Percentiles rank a stretch among this genome's conserved stretches.
These are phyloP conservation scores for Aspergillus ellipticus DNA, from an alignment of 495 filamentous ascomycete genomes.

Conservation along the genomic window DNA sequence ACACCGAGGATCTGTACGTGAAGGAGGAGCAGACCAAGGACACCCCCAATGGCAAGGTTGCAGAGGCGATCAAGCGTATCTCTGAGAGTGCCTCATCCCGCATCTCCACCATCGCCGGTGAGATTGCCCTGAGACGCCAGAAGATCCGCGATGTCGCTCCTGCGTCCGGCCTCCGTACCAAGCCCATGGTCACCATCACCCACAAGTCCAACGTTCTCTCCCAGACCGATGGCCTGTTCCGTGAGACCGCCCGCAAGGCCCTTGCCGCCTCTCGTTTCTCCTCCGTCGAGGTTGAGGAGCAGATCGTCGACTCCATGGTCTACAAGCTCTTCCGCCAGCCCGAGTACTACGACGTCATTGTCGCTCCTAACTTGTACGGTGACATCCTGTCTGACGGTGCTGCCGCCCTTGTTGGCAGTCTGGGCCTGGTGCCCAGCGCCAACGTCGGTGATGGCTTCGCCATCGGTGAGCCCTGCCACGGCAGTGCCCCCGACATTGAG, in stretches of 20 bases:
- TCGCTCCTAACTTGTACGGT: constrained; percentile 96
- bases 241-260: constrained; percentile 66
- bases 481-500: constrained; percentile 92
- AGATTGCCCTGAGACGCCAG: constrained; percentile 85
- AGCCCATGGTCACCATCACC: constrained; percentile 87
- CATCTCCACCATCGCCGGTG: constrained; percentile 89
- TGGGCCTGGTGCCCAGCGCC: constrained; percentile 91
- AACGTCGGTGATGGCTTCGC: constrained; percentile 95
- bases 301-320: constrained; percentile 98
- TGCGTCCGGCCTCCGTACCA: constrained; percentile 52
- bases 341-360: constrained; percentile 91
- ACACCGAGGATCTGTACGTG: constrained; percentile 98
- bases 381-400: constrained; percentile 96
- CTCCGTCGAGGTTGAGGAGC: constrained; percentile 77
- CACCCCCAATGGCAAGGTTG: constrained; percentile 71
- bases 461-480: constrained; percentile 98
- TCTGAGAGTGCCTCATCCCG: constrained; percentile 74
- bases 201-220: constrained; percentile 98
- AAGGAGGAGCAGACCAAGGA: constrained; percentile 89
- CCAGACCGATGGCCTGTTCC: constrained; percentile 96
- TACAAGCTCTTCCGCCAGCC: constrained; percentile 99
- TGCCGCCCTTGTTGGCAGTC: constrained; percentile 87
- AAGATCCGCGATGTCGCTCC: constrained; percentile 59
- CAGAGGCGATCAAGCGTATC: constrained; percentile 97
- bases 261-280: constrained; percentile 62